Conservation (phyloP, 2,329 filamentous ascomycete species). For the Thyridium curvatum region DNA sequence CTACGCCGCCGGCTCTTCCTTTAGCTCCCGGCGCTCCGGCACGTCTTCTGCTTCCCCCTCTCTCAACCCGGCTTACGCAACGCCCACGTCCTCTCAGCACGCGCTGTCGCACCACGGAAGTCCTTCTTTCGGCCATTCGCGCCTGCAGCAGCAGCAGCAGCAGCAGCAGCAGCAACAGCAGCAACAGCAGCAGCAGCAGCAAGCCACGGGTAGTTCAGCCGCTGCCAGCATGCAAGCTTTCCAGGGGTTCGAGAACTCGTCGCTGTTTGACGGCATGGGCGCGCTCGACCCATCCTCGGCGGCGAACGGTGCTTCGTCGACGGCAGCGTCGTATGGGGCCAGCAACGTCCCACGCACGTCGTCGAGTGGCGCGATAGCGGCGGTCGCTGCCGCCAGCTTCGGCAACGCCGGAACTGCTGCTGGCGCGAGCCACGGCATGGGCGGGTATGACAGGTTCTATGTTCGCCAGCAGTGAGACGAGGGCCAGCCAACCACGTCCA, state of each 20-base stretch:
- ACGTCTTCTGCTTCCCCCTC: constrained; percentile 7
- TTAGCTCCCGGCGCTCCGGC: constrained; percentile 6
- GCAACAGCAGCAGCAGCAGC: constrained; percentile 6
- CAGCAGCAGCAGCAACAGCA: constrained; percentile 12
- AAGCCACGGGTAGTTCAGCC: constrained; percentile 1
- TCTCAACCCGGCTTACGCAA: constrained; percentile 7
- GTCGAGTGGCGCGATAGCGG: constrained; percentile 9
- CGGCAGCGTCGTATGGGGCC: constrained; percentile 14
- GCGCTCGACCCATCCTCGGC: constrained; percentile 16
- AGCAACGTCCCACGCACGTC: constrained; percentile 16
- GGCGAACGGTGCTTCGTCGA: constrained; percentile 14
- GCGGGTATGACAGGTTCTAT: not conserved
- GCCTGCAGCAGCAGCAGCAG: constrained; percentile 11
- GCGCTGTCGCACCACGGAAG: constrained; percentile 7
- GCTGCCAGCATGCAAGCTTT: constrained; percentile 13
- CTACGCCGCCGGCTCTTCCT: constrained; percentile 7
- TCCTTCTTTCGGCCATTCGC: constrained; percentile 12
- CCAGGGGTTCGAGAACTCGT: constrained; percentile 12
- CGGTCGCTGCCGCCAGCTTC: constrained; percentile 1
- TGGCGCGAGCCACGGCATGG: too few species aligned
- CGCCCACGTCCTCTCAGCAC: constrained; percentile 1
- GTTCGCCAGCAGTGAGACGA: not conserved
- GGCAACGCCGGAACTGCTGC: not conserved
- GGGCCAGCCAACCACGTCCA: not conserved
- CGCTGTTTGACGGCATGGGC: constrained; percentile 18